These are phyloP conservation scores for Cladobotryum mycophilum DNA, from an alignment of 2,329 filamentous ascomycete species.

Conservation along the genomic window DNA sequence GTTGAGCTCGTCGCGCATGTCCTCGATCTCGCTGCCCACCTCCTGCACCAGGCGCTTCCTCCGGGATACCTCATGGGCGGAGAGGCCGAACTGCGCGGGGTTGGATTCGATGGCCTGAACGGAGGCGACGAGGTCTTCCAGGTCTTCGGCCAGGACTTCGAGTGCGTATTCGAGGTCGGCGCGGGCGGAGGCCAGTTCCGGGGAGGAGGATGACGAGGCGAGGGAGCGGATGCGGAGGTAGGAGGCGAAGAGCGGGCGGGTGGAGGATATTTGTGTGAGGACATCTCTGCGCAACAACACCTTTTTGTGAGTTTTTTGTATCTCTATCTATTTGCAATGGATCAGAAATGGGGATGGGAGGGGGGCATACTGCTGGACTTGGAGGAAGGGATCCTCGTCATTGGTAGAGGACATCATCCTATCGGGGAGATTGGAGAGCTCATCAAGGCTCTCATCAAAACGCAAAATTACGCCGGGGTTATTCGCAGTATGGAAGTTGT, in stretches of 20 bases:
- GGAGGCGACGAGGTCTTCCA: conserved; percentile 80
- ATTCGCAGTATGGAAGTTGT: no score
- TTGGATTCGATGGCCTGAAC: conserved; percentile 83
- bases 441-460: background rate
- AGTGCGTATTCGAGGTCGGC: conserved; percentile 62
- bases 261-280: conserved; percentile 70
- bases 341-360: conserved; percentile 1
- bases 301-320: conserved; percentile 3
- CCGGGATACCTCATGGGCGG: conserved; percentile 72
- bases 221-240: conserved; percentile 94
- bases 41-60: conserved; percentile 80
- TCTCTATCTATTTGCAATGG: background rate
- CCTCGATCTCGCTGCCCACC: conserved; percentile 79
- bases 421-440: conserved; percentile 20
- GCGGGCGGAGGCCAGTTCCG: conserved; percentile 76
- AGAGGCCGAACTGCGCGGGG: conserved; percentile 80
- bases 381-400: conserved; percentile 65
- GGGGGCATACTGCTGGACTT: conserved; percentile 57
- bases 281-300: conserved; percentile 61
- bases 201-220: conserved; percentile 62
- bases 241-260: conserved; percentile 83
- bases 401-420: conserved; percentile 63
- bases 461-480: no score
- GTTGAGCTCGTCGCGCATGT: conserved; percentile 78
- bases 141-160: conserved; percentile 68